These are phyloP conservation scores for Pseudogymnoascus sp. DNA, from an alignment of 2,329 filamentous ascomycete species.

Conservation along the genomic window DNA sequence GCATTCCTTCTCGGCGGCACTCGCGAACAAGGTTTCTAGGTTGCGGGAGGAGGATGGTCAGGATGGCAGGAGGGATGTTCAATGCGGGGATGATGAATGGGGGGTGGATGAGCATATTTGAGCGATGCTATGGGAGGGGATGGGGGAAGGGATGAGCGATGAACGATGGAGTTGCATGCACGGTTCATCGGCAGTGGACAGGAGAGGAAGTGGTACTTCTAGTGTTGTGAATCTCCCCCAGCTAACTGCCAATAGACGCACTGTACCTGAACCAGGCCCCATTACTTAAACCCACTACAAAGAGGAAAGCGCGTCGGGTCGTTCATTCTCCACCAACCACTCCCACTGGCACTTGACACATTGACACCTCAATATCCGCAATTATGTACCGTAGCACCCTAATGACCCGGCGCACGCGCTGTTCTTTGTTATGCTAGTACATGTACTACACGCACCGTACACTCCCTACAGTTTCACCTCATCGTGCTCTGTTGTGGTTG, in stretches of 20 bases:
- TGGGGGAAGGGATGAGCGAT: slow-evolving; percentile 4
- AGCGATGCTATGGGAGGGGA: neutral
- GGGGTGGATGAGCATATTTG: neutral
- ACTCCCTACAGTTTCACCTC: neutral
- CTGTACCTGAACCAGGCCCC: neutral
- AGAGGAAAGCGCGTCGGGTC: neutral
- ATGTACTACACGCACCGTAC: neutral
- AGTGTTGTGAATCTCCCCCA: too few relatives aligned
- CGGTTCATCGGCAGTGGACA: neutral
- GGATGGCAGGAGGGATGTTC: neutral
- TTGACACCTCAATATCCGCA: neutral
- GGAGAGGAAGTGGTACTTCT: neutral
- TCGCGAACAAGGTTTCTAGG: neutral
- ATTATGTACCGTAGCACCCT: neutral
- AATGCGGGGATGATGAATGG: neutral
- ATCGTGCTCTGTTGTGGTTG: neutral
- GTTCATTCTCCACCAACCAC: neutral
- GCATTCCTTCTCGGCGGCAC: neutral
- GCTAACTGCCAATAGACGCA: neutral
- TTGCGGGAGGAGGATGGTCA: neutral
- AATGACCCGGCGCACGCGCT: neutral
- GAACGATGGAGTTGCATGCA: neutral
- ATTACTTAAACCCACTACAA: neutral
- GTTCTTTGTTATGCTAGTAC: neutral
- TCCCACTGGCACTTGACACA: neutral